These are phyloP conservation scores for Globisporangium mamillatum DNA, from an alignment of 352 stramenopile genomes.

Conservation along the genomic window DNA sequence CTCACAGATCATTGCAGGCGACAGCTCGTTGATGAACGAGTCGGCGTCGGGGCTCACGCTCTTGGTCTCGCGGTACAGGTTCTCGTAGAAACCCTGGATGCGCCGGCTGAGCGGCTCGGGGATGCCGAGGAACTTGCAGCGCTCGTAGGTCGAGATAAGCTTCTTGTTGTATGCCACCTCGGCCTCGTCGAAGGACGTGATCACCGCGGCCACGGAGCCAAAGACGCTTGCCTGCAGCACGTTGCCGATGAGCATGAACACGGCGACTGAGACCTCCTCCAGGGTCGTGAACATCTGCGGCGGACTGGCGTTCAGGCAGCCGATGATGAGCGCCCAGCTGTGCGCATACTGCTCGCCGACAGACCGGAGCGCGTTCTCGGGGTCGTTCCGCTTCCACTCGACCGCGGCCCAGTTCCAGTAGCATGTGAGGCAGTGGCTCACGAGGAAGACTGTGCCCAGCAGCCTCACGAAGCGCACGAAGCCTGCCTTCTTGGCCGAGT, in stretches of 20 bases:
- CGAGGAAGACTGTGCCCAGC: constrained; percentile 48
- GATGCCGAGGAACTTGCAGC: constrained; percentile 65
- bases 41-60: constrained; percentile 61
- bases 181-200: constrained; percentile 68
- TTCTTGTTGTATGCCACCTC: constrained; percentile 72
- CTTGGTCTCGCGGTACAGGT: constrained; percentile 66
- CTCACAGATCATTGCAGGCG: constrained; percentile 63
- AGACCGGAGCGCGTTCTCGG: constrained; percentile 21
- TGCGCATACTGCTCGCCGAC: constrained; percentile 41
- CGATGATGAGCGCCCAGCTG: constrained; percentile 55
- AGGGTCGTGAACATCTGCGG: constrained; percentile 45
- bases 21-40: constrained; percentile 76
- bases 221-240: constrained; percentile 70
- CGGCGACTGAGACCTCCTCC: constrained; percentile 54
- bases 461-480: constrained; percentile 54
- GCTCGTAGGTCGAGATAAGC: constrained; percentile 57
- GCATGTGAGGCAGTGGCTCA: constrained; percentile 54
- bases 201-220: constrained; percentile 55
- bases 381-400: constrained; percentile 40
- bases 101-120: constrained; percentile 42
- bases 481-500: constrained; percentile 65
- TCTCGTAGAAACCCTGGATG: constrained; percentile 68
- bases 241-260: constrained; percentile 76
- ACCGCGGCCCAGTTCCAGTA: constrained; percentile 60
- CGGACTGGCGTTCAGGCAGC: constrained; percentile 61